Conservation (phyloP, 192 early-diverging fungal species). For the Coemansia sp. region DNA sequence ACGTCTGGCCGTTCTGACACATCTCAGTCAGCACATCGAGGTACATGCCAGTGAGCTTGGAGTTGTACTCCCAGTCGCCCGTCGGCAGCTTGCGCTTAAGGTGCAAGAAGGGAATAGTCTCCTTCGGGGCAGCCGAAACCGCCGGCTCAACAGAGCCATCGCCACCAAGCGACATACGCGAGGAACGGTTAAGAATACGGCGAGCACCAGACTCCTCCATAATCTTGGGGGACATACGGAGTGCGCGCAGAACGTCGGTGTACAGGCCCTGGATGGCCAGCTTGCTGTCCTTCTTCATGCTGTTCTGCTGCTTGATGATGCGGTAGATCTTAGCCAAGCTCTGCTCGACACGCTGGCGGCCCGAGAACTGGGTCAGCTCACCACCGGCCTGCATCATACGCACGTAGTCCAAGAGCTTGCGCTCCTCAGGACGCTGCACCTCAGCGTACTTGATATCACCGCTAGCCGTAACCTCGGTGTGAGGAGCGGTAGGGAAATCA, state of each 20-base stretch:
- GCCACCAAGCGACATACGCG: conserved; percentile 28
- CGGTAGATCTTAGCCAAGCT: conserved; percentile 77
- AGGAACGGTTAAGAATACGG: conserved; percentile 44
- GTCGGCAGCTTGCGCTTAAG: conserved; percentile 19
- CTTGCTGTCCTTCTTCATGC: conserved; percentile 72
- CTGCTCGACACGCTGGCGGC: conserved; percentile 78
- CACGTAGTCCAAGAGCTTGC: conserved; percentile 94
- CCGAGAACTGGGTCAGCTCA: conserved; percentile 72
- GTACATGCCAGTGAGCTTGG: conserved; percentile 12
- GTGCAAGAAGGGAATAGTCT: conserved; percentile 60
- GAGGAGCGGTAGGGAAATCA: conserved; percentile 62
- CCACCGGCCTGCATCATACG: conserved; percentile 79
- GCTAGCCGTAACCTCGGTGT: conserved; percentile 76
- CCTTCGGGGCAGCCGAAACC: conserved; percentile 71
- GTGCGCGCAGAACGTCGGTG: conserved; percentile 73
- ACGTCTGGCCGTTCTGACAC: conserved; percentile 63
- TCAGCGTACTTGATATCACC: conserved; percentile 78
- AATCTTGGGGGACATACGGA: conserved; percentile 75
- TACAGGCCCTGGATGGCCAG: conserved; percentile 84
- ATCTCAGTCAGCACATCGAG: conserved; percentile 68
- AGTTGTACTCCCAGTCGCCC: conserved; percentile 30
- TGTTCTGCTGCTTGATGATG: conserved; percentile 77
- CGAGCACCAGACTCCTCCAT: conserved; percentile 62
- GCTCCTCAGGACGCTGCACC: conserved; percentile 71
- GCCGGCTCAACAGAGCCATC: conserved; percentile 49